Evolutionary conservation across 257 asterid species (phyloP).

Genomic region (Vinca minor): DNA sequence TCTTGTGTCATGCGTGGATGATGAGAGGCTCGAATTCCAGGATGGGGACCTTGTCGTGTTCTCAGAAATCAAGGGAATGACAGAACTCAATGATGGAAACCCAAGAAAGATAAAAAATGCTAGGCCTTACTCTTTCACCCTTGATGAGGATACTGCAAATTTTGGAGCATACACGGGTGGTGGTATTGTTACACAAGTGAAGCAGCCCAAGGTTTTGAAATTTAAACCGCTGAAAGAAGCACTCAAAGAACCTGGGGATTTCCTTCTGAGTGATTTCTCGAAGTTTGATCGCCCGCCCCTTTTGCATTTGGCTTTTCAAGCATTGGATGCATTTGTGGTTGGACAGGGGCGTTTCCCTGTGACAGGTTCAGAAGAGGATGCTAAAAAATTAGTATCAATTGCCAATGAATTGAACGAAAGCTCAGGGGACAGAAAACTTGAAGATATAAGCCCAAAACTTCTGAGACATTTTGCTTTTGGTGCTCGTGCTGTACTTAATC

Average conservation of each 20-base stretch:
- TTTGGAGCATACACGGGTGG: slow-evolving; percentile 71
- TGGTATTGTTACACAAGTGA: slow-evolving; percentile 85
- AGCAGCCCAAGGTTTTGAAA: slow-evolving; percentile 78
- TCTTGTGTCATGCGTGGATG: slow-evolving; percentile 82
- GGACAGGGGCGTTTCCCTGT: slow-evolving; percentile 59
- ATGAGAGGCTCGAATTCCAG: slow-evolving; percentile 92
- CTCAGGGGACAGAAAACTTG: slow-evolving; percentile 57
- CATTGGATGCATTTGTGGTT: slow-evolving; percentile 64
- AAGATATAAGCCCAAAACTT: slow-evolving; percentile 63
- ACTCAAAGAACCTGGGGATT: slow-evolving; percentile 72
- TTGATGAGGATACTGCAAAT: slow-evolving; percentile 76
- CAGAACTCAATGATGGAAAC: slow-evolving; percentile 87
- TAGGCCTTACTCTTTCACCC: slow-evolving; percentile 72
- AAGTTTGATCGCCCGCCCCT: slow-evolving; percentile 89
- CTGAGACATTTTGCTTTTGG: slow-evolving; percentile 72
- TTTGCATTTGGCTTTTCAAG: slow-evolving; percentile 82
- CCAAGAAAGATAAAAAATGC: slow-evolving; percentile 70
- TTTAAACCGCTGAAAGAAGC: slow-evolving; percentile 80
- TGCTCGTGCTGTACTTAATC: slow-evolving; percentile 82
- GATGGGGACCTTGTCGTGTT: slow-evolving; percentile 86
- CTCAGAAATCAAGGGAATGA: slow-evolving; percentile 81
- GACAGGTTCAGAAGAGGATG: slow-evolving; percentile 92
- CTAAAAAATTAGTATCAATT: slow-evolving; percentile 61
- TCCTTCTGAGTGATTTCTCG: slow-evolving; percentile 82
- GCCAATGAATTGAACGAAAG: slow-evolving; percentile 51